Percentiles rank a stretch among this genome's conserved stretches.
Conservation (phyloP, 306 rosid genomes). For the Glycine soja region DNA sequence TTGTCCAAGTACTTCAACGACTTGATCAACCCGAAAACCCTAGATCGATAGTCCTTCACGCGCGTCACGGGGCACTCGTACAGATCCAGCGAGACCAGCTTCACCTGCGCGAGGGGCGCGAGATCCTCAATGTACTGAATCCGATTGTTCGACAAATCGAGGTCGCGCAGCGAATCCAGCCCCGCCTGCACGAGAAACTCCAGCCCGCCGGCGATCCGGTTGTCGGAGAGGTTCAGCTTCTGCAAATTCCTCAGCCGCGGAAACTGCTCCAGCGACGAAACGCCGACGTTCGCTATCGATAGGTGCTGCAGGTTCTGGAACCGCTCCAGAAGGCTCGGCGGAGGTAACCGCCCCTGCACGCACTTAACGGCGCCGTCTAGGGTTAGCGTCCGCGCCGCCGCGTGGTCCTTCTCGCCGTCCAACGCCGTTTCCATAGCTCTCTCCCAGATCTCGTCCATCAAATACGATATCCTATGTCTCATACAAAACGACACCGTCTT, state of each 20-base stretch:
- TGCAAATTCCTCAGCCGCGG: slow-evolving; percentile 76
- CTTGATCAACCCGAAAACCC: slow-evolving; percentile 90
- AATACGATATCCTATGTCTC: slow-evolving; percentile 64
- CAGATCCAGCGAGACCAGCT: slow-evolving; percentile 89
- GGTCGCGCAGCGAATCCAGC: slow-evolving; percentile 79
- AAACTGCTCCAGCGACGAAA: slow-evolving; percentile 90
- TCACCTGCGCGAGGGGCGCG: slow-evolving; percentile 82
- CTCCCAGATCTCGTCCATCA: slow-evolving; percentile 99
- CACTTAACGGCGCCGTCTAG: slow-evolving; percentile 98
- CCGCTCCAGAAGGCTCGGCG: slow-evolving; percentile 78
- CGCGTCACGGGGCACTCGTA: slow-evolving; percentile 96
- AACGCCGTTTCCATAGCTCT: slow-evolving; percentile 91
- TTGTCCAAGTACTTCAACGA: slow-evolving; percentile 86
- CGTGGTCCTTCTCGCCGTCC: slow-evolving; percentile 77
- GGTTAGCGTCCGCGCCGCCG: slow-evolving; percentile 71
- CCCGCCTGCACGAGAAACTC: slow-evolving; percentile 84
- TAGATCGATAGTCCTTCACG: slow-evolving; percentile 93
- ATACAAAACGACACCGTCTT: slow-evolving; percentile 46
- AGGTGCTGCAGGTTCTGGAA: slow-evolving; percentile 90
- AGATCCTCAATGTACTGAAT: slow-evolving; percentile 89
- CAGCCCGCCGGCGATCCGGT: slow-evolving; percentile 85
- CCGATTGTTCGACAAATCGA: slow-evolving; percentile 88
- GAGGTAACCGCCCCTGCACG: slow-evolving; percentile 80
- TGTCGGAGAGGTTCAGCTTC: slow-evolving; percentile 80
- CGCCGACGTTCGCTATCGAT: slow-evolving; percentile 88